Evolutionary conservation across 495 filamentous ascomycete species (phyloP), one percentile per base, ranked within the genome.

Genomic region (Hyaloscypha hepaticicola): DNA sequence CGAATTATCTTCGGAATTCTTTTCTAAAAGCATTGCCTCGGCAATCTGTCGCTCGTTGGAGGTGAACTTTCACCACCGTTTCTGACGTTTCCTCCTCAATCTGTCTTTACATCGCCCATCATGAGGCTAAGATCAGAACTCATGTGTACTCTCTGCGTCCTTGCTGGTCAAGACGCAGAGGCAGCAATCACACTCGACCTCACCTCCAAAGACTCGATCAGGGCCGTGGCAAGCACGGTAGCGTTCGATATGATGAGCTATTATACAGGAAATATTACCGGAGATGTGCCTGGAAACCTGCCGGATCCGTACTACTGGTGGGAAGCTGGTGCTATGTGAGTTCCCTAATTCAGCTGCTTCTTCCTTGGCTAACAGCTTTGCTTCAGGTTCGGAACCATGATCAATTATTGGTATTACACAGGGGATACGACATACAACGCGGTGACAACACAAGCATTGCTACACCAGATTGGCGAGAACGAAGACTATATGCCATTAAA

Each of bases 231-330:
- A 1, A 29, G 27, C n/a, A 66, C 55, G 1, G 14, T 66, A 28
- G 67, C 67, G 55, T 66, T 60, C 58, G 63, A 69, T 41, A 27
- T 69, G 52, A 69, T 69, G 63, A 63, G 28, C 14, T 89, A 84
- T 68, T 92, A 92, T 66, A 89, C 85, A 3, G 89, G 89, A n/a
- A 86, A 88, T 73, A 78, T 82, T 34, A 86, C 88, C 0, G 89
- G 89, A 52, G 87, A 90, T 64, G 77, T 79, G 1, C 87, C 89
- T 19, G 89, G 89, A 14, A 90, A 90, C 72, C 74, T 92, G 3
- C 89, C 89, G 3, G 80, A 84, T 67, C 88, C 89, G 0, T 93
- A 92, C 73, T 93, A 87, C 75, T 93, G 89, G 89, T 92, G 89
- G 89, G 87, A 92, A 72, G 84, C 84, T 4, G 90, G 90, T 28